Percentiles rank a stretch among this genome's conserved stretches.
These are phyloP conservation scores for Sporisorium graminicola DNA, from an alignment of 1,284 basidiomycete genomes.

Conservation along the genomic window DNA sequence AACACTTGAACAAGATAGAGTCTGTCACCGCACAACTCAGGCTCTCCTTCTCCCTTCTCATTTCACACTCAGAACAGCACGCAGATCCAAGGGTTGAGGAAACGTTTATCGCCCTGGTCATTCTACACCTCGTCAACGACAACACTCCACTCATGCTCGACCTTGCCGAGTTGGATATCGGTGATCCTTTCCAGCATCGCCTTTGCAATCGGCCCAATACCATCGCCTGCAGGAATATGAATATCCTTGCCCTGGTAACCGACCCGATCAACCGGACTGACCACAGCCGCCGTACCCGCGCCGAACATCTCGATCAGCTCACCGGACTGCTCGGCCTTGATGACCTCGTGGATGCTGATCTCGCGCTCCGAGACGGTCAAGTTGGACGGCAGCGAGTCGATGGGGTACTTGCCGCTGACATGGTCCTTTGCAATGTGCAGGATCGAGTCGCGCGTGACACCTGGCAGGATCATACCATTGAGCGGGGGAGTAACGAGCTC, in stretches of 20 bases:
- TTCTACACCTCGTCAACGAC: constrained; percentile 41
- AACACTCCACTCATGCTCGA: constrained; percentile 83
- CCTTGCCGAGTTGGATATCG: constrained; percentile 89
- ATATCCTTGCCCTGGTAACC: constrained; percentile 90
- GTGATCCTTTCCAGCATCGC: constrained; percentile 85
- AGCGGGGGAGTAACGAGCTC: constrained; percentile 78
- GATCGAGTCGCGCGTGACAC: constrained; percentile 89
- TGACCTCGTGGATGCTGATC: constrained; percentile 89
- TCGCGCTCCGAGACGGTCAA: constrained; percentile 84
- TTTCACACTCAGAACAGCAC: not conserved
- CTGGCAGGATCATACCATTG: constrained; percentile 94
- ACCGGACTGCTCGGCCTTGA: constrained; percentile 79
- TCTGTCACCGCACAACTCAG: too few species aligned
- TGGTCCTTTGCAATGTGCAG: constrained; percentile 85
- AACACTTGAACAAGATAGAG: not conserved
- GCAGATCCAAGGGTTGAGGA: not conserved
- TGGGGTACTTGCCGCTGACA: constrained; percentile 73
- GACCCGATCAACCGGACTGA: constrained; percentile 76
- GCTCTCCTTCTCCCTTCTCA: not conserved
- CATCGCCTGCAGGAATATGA: constrained; percentile 83
- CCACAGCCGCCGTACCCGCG: constrained; percentile 77
- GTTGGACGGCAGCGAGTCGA: constrained; percentile 70
- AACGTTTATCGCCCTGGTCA: too few species aligned
- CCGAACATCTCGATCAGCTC: constrained; percentile 91
- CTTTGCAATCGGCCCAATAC: constrained; percentile 86